Base-by-base conservation (phyloP, 1,139 yeast genomes). In the Taiozyma sp. region DNA sequence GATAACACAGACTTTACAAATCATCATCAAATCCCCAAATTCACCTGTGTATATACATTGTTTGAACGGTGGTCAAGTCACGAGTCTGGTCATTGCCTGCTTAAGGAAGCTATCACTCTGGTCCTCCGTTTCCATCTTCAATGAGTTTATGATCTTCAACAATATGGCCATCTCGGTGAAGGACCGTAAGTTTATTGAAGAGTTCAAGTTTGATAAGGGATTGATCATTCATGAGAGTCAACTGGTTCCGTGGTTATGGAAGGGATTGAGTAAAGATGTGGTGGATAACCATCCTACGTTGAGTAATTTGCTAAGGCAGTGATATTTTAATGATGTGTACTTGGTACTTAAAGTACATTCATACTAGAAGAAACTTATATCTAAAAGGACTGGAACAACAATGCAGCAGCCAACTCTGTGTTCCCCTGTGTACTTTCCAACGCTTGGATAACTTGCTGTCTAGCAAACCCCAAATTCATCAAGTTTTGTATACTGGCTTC, bases 51-150 rank as follows among this genome's bases (percentile, higher is more conserved):
- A 87, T 65, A 68, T 93, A 4, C 97, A 92, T 66, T 92, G 98
- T 67, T 71, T 85, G 29, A 92, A 89, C 64, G 98, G 98, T 0
- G 91, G 96, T 8, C 93, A 90, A 58, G 87, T 89, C 2, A 87
- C 96, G 0, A 82, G 95, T 36, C 73, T 93, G 48, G 81, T 90
- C 3, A 79, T 92, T 39, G 97, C 97, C 8, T 90, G 97, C 65
- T 72, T 91, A 44, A 72, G 99, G 34, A 88, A 88, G 62, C 71
- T 88, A 38, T 88, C 90, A 43, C 83, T 87, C 61, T 93, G 99
- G 99, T 85, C 96, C 10, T 80, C 89, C 19, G 90, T 91, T 8
- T 84, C 97, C 0, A 90, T 93, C 16, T 83, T 87, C 60, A 90
- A 86, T 58, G 99, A 93, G 67, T 92, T 88, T 62, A 76, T 87